Base-by-base conservation (phyloP, 1,284 basidiomycete genomes). In the Ceratobasidium sp. region DNA sequence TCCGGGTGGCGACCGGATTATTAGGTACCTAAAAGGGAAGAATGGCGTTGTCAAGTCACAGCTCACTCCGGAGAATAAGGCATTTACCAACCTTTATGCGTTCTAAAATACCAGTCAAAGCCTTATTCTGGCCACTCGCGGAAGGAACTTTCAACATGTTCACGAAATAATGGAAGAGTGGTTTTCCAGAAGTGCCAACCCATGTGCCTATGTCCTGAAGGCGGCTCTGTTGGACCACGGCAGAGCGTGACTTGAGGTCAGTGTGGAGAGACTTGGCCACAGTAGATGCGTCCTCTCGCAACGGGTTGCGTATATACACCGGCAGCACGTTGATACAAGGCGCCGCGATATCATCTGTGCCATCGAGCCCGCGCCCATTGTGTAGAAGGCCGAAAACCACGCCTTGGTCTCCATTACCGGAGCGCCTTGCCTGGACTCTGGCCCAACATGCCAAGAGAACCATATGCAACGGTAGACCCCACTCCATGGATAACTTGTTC, bases 261-360 rank as follows among this genome's bases (percentile, higher is more conserved):
- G 74, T 73, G 47, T 80, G 78, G 41, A 83, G 77, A 1, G 52
- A 70, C 50, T 71, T 73, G 1, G 80, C 79, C 16, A 79, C 71
- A 36, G 73, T 72, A 42, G 76, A 73, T 27, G 74, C 52, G n/a
- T 72, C 73, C 25, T 59, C 69, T n/a, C 71, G 59, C 9, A 69
- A 50, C 16, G 74, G 70, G 33, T 70, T 73, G 5, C 72, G 56
- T 11, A 82, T 75, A 68, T 77, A 75, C 44, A 83, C 73, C 14
- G 82, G 82, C 21, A 83, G 71, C n/a, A 82, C 77, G 69, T 84
- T 83, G 74, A 82, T 78, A 71, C 81, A 82, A 25, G 82, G 82
- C 9, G 79, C 73, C 2, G 80, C 80, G n/a, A 83, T 71, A 33
- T 74, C 76, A 30, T 79, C 79, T 30, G 81, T 73, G 23, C 78